phyloP scores from a whole-genome alignment of 768 basidiomycete genomes.

The Galerina marginata region DNA sequence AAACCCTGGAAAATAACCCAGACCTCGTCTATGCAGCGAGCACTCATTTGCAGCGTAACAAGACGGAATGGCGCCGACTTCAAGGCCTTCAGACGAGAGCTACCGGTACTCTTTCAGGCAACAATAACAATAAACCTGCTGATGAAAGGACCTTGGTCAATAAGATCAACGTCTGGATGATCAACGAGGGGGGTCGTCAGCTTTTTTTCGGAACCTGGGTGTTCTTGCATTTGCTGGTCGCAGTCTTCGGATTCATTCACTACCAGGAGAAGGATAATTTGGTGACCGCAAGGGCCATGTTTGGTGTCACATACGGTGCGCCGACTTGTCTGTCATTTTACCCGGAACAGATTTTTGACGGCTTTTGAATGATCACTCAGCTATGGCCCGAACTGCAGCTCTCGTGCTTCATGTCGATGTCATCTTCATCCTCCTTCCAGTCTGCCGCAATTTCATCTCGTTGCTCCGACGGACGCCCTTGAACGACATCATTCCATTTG shows the following conservation, averaged over 20 bases:
- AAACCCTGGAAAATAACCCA: too few relatives aligned
- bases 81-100: slow-evolving; percentile 79
- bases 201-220: slow-evolving; percentile 85
- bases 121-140: slow-evolving; percentile 27
- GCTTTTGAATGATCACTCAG: slow-evolving; percentile 40
- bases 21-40: slow-evolving; percentile 36
- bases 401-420: slow-evolving; percentile 91
- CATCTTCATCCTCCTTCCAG: slow-evolving; percentile 91
- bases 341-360: background rate
- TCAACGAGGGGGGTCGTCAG: slow-evolving; percentile 85
- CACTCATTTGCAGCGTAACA: slow-evolving; percentile 80
- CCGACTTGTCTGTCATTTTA: slow-evolving; percentile 39
- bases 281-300: slow-evolving; percentile 63
- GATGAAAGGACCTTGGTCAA: slow-evolving; percentile 45
- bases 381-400: slow-evolving; percentile 86
- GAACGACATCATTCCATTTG: slow-evolving; percentile 88
- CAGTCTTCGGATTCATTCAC: slow-evolving; percentile 76
- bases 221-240: slow-evolving; percentile 79
- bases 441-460: slow-evolving; percentile 95
- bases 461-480: slow-evolving; percentile 85
- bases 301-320: slow-evolving; percentile 81
- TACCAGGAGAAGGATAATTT: slow-evolving; percentile 85
- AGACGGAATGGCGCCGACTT: slow-evolving; percentile 79
- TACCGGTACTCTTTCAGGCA: slow-evolving; percentile 1
- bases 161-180: slow-evolving; percentile 82